Base-by-base conservation (phyloP, 106 monocot species). In the Amphibolis antarctica region DNA sequence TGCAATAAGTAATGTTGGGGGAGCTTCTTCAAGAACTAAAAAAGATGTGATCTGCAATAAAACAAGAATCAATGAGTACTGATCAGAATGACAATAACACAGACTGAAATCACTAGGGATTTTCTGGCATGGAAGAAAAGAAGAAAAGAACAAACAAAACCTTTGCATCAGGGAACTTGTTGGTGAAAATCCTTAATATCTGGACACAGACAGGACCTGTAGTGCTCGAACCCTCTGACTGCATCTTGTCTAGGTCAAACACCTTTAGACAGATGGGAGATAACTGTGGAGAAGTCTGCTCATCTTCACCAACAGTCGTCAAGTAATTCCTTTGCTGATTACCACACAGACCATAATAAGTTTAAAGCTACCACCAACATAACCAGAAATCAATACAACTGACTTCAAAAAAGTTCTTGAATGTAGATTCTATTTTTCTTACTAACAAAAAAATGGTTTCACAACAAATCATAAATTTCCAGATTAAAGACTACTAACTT, bases 201-300 rank as follows among this genome's bases (percentile, higher is more conserved):
- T 96, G 94, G 61, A 89, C 49, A 48, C 94, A 96, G 21, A 84
- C 70, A 75, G 94, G 94, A 78, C 64, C 75, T 26, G 79, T 74
- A 27, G 66, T 75, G 69, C 94, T 96, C 44, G 94, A 96, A 53
- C 94, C 84, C 66, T 86, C 94, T 72, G 81, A 74, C 70, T 89
- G 75, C 75, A 86, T 80, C 81, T 89, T 96, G 69, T 96, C 94
- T 26, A 96, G 89, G 56, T 96, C 89, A 62, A 96, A 96, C 42
- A 96, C 74, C 73, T 96, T 96, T 14, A 89, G 74, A 67, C 94
- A 86, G 31, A 83, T 59, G 23, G 81, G 64, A 64, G 89, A 81
- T 53, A 69, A 44, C 66, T 81, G 78, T 43, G 88, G 71, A 68
- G 89, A 73, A 15, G 73, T 77, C 58, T 78, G 81, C 63, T 96